Base-by-base conservation (phyloP, 2,329 filamentous ascomycete genomes). In the Coniella vitis region DNA sequence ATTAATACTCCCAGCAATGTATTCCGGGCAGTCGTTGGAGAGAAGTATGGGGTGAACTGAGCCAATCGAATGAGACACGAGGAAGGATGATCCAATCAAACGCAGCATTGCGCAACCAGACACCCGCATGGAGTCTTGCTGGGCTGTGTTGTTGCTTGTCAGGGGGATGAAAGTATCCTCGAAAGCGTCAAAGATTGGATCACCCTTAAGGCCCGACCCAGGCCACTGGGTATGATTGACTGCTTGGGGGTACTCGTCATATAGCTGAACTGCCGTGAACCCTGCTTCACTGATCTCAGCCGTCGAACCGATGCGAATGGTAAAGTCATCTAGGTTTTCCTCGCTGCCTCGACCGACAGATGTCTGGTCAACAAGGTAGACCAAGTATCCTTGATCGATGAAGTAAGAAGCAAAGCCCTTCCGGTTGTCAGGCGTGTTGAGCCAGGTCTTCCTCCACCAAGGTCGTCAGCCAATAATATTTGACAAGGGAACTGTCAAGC, bases 161-260 rank as follows among this genome's bases (percentile, higher is more conserved):
- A 61, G 63, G 14, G 67, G 69, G 4, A 73, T 61, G 40, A 71
- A 63, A 21, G 65, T 65, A 29, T 66, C 63, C 60, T 72, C 72
- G 56, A 74, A 74, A 3, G 64, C 60, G 57, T 77, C 73, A 54
- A 77, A 77, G 9, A 61, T 59, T 1, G 67, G 54, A 52, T 76
- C 73, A 4, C 72, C 70, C 4, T 52, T 49, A 31, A 57, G 55
- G 2, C 60, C 61, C 7, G 57, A 57, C 16, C 62, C 61, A 16
- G 63, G 62, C 61, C 61, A 65, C 44, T 64, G 62, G 0, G 62
- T 62, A 46, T 65, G 62, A 13, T 62, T 50, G 5, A 5, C 5
- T 29, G 25, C 5, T 29, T 29, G 25, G 25, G 25, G 44, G 54
- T 62, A 65, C 32, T 56, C 7, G 13, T 59, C 54, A 39, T 52